phyloP scores from a whole-genome alignment of 306 rosid species.

The Senna siamea region DNA sequence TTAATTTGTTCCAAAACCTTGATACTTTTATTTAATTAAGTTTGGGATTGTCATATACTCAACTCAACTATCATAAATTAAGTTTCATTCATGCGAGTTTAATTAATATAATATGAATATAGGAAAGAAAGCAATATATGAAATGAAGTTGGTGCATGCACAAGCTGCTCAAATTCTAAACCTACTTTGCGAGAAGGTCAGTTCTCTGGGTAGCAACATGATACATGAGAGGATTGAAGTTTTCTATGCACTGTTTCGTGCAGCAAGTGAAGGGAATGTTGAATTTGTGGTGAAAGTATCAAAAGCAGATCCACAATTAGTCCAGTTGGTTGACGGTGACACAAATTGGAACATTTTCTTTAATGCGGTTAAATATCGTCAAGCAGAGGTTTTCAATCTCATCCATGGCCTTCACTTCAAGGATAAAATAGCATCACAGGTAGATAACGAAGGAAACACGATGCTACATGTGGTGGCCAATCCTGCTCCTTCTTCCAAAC shows the following conservation, averaged over 20 bases:
- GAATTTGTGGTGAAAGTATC: neutral
- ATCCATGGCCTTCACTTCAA: too few species aligned
- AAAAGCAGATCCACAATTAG: neutral
- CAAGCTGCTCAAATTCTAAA: neutral
- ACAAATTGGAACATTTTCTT: neutral
- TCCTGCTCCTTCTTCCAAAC: neutral
- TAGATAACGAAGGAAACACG: too few species aligned
- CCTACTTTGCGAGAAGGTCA: neutral
- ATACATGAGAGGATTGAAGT: rapidly evolving
- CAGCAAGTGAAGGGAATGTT: neutral
- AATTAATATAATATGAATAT: too few species aligned
- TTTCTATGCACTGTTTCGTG: neutral
- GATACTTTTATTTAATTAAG: too few species aligned
- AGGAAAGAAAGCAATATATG: too few species aligned
- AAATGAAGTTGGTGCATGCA: neutral
- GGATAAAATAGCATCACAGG: too few species aligned
- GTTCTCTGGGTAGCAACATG: rapidly evolving
- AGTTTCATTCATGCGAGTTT: too few species aligned
- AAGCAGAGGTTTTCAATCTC: neutral
- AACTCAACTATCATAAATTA: too few species aligned
- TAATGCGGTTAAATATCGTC: too few species aligned
- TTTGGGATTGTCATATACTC: too few species aligned
- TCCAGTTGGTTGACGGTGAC: neutral
- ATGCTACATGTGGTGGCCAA: constrained; percentile 21
- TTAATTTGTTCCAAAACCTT: too few species aligned